A percentile compares a stretch with the other conserved stretches of the same genome.
phyloP scores from a whole-genome alignment of 768 basidiomycete species.

The Mycena alexandri region DNA sequence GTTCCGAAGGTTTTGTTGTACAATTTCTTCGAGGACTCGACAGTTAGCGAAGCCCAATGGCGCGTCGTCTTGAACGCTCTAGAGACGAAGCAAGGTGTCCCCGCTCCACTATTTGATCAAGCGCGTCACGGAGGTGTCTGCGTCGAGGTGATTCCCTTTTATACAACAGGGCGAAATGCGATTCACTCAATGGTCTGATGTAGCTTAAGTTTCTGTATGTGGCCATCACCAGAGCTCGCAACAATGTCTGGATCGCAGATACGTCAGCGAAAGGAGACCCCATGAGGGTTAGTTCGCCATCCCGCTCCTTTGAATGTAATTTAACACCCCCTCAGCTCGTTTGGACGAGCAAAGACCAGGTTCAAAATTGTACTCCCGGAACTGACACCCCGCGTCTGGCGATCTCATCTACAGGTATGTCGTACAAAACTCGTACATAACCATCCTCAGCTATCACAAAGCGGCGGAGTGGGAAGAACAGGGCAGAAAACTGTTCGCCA shows the following conservation, averaged over 20 bases:
- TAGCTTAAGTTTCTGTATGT: constrained; percentile 80
- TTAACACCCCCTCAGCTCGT: constrained; percentile 53
- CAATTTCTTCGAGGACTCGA: constrained; percentile 81
- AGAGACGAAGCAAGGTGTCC: constrained; percentile 37
- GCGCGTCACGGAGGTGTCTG: constrained; percentile 67
- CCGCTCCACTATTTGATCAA: constrained; percentile 63
- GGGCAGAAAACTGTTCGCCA: constrained; percentile 52
- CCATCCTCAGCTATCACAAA: background rate
- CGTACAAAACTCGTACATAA: constrained; percentile 10
- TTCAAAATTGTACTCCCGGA: constrained; percentile 63
- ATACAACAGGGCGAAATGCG: background rate
- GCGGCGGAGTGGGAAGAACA: constrained; percentile 52
- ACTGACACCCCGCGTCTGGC: constrained; percentile 67
- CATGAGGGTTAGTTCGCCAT: constrained; percentile 60
- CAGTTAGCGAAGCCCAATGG: constrained; percentile 66
- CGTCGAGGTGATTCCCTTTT: constrained; percentile 59
- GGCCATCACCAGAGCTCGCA: constrained; percentile 76
- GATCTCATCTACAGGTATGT: constrained; percentile 57
- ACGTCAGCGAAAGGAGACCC: constrained; percentile 67
- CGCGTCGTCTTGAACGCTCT: constrained; percentile 64
- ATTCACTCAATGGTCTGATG: background rate
- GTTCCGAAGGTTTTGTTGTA: constrained; percentile 72
- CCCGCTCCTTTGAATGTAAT: background rate
- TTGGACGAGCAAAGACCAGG: constrained; percentile 61
- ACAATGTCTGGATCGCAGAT: constrained; percentile 80